Conservation (phyloP, 768 basidiomycete genomes). For the Tephrocybe rancida region DNA sequence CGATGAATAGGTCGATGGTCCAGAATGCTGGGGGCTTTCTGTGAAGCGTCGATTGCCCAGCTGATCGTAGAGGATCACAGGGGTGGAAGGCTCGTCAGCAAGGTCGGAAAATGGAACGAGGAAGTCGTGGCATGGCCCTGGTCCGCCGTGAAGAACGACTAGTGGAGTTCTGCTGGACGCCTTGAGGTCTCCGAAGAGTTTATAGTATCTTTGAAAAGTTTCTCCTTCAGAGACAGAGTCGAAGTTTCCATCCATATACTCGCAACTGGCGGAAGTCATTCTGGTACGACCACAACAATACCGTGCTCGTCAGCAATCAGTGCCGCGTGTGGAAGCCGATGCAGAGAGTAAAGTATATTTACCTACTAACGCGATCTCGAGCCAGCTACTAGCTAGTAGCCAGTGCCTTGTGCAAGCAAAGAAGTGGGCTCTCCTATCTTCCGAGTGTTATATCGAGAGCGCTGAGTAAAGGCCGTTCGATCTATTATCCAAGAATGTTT, state of each 20-base stretch:
- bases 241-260: slow-evolving; percentile 4
- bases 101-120: slow-evolving; percentile 43
- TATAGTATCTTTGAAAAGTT: slow-evolving; percentile 15
- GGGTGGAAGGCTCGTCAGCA: slow-evolving; percentile 31
- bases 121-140: slow-evolving; percentile 47
- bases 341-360: too few relatives aligned
- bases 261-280: slow-evolving; percentile 2
- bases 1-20: slow-evolving; percentile 52
- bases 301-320: too few relatives aligned
- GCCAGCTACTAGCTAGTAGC: too few relatives aligned
- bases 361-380: too few relatives aligned
- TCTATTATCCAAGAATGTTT: too few relatives aligned
- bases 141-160: slow-evolving; percentile 48
- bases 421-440: too few relatives aligned
- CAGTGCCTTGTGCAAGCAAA: too few relatives aligned
- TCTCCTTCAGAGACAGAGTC: slow-evolving; percentile 12
- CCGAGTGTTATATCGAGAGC: too few relatives aligned
- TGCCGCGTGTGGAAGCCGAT: too few relatives aligned
- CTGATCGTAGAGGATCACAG: slow-evolving; percentile 60
- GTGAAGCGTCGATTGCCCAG: slow-evolving; percentile 55
- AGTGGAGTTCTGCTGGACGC: slow-evolving; percentile 26
- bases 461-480: too few relatives aligned
- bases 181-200: slow-evolving; percentile 13
- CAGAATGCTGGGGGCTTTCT: slow-evolving; percentile 50
- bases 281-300: too few relatives aligned